Percentiles rank a stretch among this genome's conserved stretches.
phyloP scores from a whole-genome alignment of 2,329 filamentous ascomycete genomes.

The Pseudocercospora musae region DNA sequence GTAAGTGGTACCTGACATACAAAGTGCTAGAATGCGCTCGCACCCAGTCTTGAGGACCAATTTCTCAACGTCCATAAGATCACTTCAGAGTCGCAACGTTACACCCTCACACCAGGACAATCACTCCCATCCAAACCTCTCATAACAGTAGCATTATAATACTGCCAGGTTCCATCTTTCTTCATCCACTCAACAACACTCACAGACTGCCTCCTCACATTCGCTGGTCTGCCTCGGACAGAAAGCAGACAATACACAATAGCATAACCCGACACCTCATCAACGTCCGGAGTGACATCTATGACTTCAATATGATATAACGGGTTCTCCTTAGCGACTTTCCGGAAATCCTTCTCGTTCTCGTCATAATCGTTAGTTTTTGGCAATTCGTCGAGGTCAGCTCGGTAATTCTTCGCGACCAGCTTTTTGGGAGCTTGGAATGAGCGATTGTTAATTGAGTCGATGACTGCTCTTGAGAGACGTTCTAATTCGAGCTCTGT shows the following conservation, averaged over 20 bases:
- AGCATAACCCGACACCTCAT: conserved; percentile 14
- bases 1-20: too few relatives aligned
- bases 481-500: conserved; percentile 7
- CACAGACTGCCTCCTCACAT: conserved; percentile 10
- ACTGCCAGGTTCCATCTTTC: conserved; percentile 12
- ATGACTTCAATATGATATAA: conserved; percentile 14
- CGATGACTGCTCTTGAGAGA: conserved; percentile 9
- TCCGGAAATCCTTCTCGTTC: conserved; percentile 5
- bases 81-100: too few relatives aligned
- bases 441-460: conserved; percentile 13
- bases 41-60: too few relatives aligned
- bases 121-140: conserved; percentile 8
- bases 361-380: conserved; percentile 6
- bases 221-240: conserved; percentile 10
- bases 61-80: too few relatives aligned
- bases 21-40: too few relatives aligned
- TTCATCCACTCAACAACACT: conserved; percentile 15
- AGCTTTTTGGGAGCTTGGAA: conserved; percentile 6
- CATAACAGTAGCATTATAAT: conserved; percentile 14
- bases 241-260: conserved; percentile 14
- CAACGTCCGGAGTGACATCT: conserved; percentile 11
- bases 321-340: conserved; percentile 5
- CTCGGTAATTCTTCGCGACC: conserved; percentile 9
- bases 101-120: background rate
- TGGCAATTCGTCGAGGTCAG: conserved; percentile 13